Evolutionary conservation across 129 eudicot species (phyloP), one percentile per base, ranked within the genome.

Genomic region (Lactuca saligna): DNA sequence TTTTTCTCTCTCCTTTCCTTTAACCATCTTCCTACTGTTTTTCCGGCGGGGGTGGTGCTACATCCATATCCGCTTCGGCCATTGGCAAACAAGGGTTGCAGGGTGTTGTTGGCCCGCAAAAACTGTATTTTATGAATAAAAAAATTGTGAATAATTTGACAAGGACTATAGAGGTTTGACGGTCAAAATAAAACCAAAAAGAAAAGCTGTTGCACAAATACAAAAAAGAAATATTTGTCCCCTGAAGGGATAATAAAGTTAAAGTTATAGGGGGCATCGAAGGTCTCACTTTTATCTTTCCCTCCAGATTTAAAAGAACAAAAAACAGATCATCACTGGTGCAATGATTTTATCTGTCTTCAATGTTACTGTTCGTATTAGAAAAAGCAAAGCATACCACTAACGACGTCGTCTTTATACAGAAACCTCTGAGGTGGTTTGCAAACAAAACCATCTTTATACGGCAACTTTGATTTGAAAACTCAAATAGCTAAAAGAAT

Each of bases 1-100:
- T 89, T 93, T 78, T 87, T 93, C 75, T 94, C 97, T 73, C 89
- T 73, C 70, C 97, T 78, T 64, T 94, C 97, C 78, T 89, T 94
- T 53, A 94, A 66, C 97, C 99, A 94, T 79, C 92, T 74, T 49
- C 97, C 99, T 6, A 94, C 96, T 4, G 99, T 94, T 85, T 87
- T 89, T 44, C 95, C 95, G 5, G 90, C 89, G 5, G 91, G 97
- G 7, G 97, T 82, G 75, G 78, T 76, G 62, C 83, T 75, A 57
- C 81, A 79, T 34, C 85, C 81, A 54, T 76, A 82, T 31, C 81
- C 86, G 31, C 77, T 78, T 51, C 88, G 85, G 15, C 79, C 75
- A 51, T 77, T 80, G 63, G 87, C 86, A 57, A 90, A 90, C 15
- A 90, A 70, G 25, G 97, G 97, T 73, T 90, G 97, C 6, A 90